phyloP scores from a whole-genome alignment of 1,284 basidiomycete species.

The Xanthoconium separans region DNA sequence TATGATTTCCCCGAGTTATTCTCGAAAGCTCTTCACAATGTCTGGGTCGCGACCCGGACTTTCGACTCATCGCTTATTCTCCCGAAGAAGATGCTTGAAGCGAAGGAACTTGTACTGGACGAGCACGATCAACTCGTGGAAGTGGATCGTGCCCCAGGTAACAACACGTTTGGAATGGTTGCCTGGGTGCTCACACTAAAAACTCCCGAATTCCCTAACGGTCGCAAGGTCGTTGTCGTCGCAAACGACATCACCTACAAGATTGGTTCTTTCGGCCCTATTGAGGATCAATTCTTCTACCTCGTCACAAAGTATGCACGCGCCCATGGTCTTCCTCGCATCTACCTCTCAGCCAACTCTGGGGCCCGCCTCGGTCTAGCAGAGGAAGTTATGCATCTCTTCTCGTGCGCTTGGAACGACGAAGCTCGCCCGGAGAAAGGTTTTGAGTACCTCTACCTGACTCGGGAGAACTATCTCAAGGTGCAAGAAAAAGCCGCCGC shows the following conservation, averaged over 20 bases:
- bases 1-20: slow-evolving; percentile 99
- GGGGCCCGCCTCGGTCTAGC: slow-evolving; percentile 96
- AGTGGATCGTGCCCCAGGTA: slow-evolving; percentile 89
- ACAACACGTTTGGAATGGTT: slow-evolving; percentile 97
- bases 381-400: slow-evolving; percentile 87
- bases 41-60: slow-evolving; percentile 79
- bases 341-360: slow-evolving; percentile 98
- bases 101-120: slow-evolving; percentile 91
- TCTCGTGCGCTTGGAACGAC: slow-evolving; percentile 92
- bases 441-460: slow-evolving; percentile 95
- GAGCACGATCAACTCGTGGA: slow-evolving; percentile 90
- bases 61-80: slow-evolving; percentile 66
- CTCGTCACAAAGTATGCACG: slow-evolving; percentile 94
- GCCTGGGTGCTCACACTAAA: slow-evolving; percentile 94
- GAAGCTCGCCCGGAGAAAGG: slow-evolving; percentile 87
- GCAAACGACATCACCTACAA: slow-evolving; percentile 99
- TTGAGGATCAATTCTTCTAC: slow-evolving; percentile 96
- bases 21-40: slow-evolving; percentile 92
- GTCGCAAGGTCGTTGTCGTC: slow-evolving; percentile 86
- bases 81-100: slow-evolving; percentile 80
- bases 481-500: slow-evolving; percentile 79
- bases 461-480: slow-evolving; percentile 80
- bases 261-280: slow-evolving; percentile 97
- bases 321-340: slow-evolving; percentile 83
- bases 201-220: slow-evolving; percentile 92